These are phyloP conservation scores for Eutrema salsugineum DNA, from an alignment of 441 rosid genomes.

Conservation along the genomic window DNA sequence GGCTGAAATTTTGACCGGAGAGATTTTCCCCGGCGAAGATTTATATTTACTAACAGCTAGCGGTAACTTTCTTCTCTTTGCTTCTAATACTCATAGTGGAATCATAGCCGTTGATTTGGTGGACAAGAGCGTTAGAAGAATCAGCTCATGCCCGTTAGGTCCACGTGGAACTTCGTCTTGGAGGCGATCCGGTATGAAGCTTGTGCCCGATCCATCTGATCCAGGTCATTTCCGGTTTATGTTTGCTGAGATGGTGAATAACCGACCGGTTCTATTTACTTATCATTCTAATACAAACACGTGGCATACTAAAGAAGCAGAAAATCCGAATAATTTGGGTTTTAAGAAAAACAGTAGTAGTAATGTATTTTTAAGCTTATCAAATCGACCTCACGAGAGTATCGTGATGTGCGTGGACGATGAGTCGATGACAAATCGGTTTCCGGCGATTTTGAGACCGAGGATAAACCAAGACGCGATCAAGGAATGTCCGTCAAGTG, in stretches of 20 bases:
- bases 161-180: conserved; percentile 82
- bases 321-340: background rate
- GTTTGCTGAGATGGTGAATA: conserved; percentile 57
- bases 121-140: conserved; percentile 36
- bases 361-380: conserved; percentile 41
- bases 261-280: conserved; percentile 46
- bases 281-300: conserved; percentile 41
- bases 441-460: conserved; percentile 43
- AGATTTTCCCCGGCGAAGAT: conserved; percentile 41
- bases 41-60: conserved; percentile 54
- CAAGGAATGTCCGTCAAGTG: conserved; percentile 28
- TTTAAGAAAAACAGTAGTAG: conserved; percentile 6
- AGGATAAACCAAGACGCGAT: conserved; percentile 27
- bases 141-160: conserved; percentile 70
- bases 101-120: conserved; percentile 57
- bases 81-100: conserved; percentile 47
- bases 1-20: conserved; percentile 36
- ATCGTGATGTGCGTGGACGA: conserved; percentile 37
- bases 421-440: conserved; percentile 8
- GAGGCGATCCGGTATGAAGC: conserved; percentile 80
- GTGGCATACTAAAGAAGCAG: conserved; percentile 50
- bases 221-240: conserved; percentile 52
- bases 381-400: conserved; percentile 47
- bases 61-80: conserved; percentile 54
- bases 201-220: conserved; percentile 24